phyloP scores from a whole-genome alignment of 768 basidiomycete genomes.

The Xerocomus potaroensis region DNA sequence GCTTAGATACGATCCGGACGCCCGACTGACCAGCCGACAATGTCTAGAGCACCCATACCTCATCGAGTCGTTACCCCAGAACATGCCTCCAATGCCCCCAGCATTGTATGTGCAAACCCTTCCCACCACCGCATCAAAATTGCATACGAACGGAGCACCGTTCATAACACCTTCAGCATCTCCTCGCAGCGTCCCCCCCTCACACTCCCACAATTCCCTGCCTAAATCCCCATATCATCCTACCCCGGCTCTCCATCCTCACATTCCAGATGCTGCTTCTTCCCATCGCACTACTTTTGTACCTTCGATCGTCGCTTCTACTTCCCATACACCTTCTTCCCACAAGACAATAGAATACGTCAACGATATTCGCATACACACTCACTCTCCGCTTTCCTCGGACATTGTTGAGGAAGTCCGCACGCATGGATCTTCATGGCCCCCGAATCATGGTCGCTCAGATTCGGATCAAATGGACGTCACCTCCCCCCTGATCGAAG shows the following conservation, averaged over 20 bases:
- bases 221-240: conserved; percentile 37
- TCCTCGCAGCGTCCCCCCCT: conserved; percentile 43
- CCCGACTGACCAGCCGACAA: conserved; percentile 79
- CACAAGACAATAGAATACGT: conserved; percentile 34
- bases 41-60: conserved; percentile 91
- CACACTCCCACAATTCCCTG: conserved; percentile 46
- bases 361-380: conserved; percentile 31
- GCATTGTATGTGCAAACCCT: conserved; percentile 42
- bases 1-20: conserved; percentile 86
- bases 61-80: conserved; percentile 66
- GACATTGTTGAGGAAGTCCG: conserved; percentile 29
- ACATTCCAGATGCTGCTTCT: conserved; percentile 45
- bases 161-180: conserved; percentile 38
- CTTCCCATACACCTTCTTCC: conserved; percentile 28
- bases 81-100: conserved; percentile 60
- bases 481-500: conserved; percentile 45
- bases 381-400: conserved; percentile 31
- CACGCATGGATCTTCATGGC: conserved; percentile 24
- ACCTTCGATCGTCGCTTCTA: conserved; percentile 33
- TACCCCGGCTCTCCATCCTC: conserved; percentile 35
- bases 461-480: conserved; percentile 53
- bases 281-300: conserved; percentile 55
- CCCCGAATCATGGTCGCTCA: conserved; percentile 26
- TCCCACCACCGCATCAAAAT: conserved; percentile 35
- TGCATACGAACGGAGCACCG: conserved; percentile 32